Evolutionary conservation across 495 filamentous ascomycete genomes (phyloP), one percentile per base, ranked within the genome.

Genomic region (Amniculicola lignicola): DNA sequence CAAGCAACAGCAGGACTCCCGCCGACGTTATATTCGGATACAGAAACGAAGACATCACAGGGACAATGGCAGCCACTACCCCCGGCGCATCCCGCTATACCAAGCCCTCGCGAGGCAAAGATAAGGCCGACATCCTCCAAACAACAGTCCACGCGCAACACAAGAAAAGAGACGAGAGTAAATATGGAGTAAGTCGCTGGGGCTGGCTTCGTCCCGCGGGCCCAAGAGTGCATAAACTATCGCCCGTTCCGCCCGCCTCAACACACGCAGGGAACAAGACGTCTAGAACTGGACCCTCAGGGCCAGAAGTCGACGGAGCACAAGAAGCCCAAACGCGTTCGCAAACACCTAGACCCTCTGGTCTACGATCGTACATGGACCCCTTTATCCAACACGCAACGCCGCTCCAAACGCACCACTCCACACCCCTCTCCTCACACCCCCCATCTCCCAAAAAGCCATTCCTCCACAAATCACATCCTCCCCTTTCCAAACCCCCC

Each of bases 291-390:
- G 36, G 9, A 45, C 7, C 38, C 14, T 14, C 24, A 16, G 27
- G 3, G 22, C 39, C 7, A 18, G 19, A 6, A 7, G n/a, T n/a
- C n/a, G n/a, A n/a, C n/a, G n/a, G n/a, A n/a, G n/a, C n/a, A n/a
- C n/a, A n/a, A n/a, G n/a, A n/a, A n/a, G n/a, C n/a, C n/a, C n/a
- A n/a, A n/a, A n/a, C n/a, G n/a, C n/a, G n/a, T n/a, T n/a, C n/a
- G n/a, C n/a, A n/a, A n/a, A n/a, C n/a, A n/a, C n/a, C n/a, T n/a
- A n/a, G n/a, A n/a, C n/a, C n/a, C n/a, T n/a, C n/a, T n/a, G n/a
- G n/a, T n/a, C n/a, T n/a, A n/a, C n/a, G n/a, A 19, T 21, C 47
- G 4, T 62, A 57, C 45, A 41, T 57, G 14, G 59, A 62, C 42
- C 53, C 59, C 5, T 62, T 57, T 25, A 1, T 48, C n/a, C 48